Percentiles rank a stretch among this genome's conserved stretches.
phyloP scores from a whole-genome alignment of 768 basidiomycete species.

The Rhizopogon vesiculosus region DNA sequence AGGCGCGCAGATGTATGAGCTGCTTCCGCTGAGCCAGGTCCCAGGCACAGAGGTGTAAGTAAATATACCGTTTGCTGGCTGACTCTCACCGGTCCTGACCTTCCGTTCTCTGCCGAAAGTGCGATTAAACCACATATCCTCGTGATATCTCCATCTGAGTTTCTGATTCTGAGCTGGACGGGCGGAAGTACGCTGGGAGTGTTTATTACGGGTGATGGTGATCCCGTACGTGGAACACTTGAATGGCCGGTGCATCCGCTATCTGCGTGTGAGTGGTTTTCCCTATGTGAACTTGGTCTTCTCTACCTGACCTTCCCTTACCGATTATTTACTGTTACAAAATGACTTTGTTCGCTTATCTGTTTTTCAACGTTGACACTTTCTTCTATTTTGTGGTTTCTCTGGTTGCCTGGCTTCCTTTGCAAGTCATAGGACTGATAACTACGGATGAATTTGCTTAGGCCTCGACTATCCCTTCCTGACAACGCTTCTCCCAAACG shows the following conservation, averaged over 20 bases:
- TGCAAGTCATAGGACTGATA: background rate
- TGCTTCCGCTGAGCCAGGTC: slow-evolving; percentile 79
- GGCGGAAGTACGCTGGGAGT: slow-evolving; percentile 78
- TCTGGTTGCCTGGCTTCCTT: background rate
- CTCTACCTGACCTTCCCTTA: background rate
- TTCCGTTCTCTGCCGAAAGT: background rate
- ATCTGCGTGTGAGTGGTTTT: slow-evolving; percentile 56
- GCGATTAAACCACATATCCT: slow-evolving; percentile 60
- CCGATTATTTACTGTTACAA: too few species aligned
- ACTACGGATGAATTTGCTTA: slow-evolving; percentile 19
- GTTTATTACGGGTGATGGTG: slow-evolving; percentile 80
- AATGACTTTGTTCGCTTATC: background rate
- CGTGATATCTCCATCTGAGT: slow-evolving; percentile 73
- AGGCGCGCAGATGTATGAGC: slow-evolving; percentile 59
- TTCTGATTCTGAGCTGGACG: slow-evolving; percentile 82
- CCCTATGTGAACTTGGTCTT: background rate
- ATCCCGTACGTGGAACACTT: slow-evolving; percentile 86
- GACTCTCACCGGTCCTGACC: background rate
- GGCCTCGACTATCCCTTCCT: slow-evolving; percentile 82
- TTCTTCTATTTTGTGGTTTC: background rate
- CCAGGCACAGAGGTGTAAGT: slow-evolving; percentile 35
- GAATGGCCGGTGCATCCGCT: slow-evolving; percentile 81
- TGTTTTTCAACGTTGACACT: background rate
- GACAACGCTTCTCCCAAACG: slow-evolving; percentile 72
- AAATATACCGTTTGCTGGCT: too few species aligned